These are phyloP conservation scores for Ogataea angusta DNA, from an alignment of 805 yeast genomes.

Conservation along the genomic window DNA sequence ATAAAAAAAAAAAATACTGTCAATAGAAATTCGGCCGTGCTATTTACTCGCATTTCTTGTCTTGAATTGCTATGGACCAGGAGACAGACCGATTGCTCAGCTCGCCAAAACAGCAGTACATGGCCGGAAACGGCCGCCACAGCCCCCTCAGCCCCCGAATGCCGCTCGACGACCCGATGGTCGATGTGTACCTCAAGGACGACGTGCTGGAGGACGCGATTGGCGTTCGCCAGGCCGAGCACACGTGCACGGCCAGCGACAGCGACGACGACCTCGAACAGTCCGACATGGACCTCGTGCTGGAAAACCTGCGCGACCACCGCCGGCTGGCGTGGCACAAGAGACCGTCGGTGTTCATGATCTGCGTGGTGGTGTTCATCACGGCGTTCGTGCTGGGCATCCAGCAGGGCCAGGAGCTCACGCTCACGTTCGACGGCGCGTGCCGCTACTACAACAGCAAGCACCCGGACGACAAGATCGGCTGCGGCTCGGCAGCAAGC, in stretches of 20 bases:
- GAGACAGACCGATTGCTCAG: not conserved
- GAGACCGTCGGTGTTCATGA: conserved; percentile 54
- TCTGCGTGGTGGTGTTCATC: conserved; percentile 42
- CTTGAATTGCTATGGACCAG: not conserved
- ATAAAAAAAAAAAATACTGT: not conserved
- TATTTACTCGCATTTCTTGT: not conserved
- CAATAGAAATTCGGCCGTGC: not conserved
- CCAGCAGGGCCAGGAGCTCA: conserved; percentile 37
- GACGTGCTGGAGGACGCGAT: conserved; percentile 11
- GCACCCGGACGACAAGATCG: conserved; percentile 2
- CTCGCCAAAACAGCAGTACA: not conserved
- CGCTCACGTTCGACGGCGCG: conserved; percentile 37
- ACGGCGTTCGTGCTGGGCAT: conserved; percentile 41
- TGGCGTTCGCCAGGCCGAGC: not conserved
- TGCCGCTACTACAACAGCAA: conserved; percentile 32
- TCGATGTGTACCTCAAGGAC: conserved; percentile 3
- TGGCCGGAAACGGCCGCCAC: not conserved
- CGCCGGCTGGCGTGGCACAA: conserved; percentile 47
- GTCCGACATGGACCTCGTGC: conserved; percentile 43
- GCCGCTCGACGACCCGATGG: conserved; percentile 3
- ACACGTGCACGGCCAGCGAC: not conserved
- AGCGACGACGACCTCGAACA: conserved; percentile 30
- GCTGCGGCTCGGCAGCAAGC: conserved; percentile 39
- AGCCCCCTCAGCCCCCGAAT: not conserved
- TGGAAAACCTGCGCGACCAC: conserved; percentile 42